Base-by-base conservation (phyloP, 1,284 basidiomycete genomes). In the Cryptococcus wingfieldii region DNA sequence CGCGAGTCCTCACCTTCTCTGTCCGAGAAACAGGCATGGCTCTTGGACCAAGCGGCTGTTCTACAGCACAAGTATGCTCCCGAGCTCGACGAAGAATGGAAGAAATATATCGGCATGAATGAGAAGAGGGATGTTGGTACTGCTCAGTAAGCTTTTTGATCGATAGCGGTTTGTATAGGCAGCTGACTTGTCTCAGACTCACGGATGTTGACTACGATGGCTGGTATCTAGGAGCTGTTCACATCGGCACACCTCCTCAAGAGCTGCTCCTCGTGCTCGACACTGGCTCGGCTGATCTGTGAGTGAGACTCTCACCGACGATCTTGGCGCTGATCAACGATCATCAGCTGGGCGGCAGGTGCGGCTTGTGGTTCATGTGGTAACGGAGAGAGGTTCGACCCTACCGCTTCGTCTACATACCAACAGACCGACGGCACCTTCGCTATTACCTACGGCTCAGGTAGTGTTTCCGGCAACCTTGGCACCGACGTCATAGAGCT, bases 361-460 rank as follows among this genome's bases (percentile, higher is more conserved):
- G 53, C 58, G 19, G 58, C 56, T 13, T 78, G 75, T 56, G 47
- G 54, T 5, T 61, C 67, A 2, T 78, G 77, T 57, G 46, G 25
- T 0, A 63, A 62, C 16, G 60, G 71, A 10, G 64, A 63, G 5
- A 60, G 56, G 27, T 78, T 69, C 56, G 58, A 70, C 38, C 38
- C 64, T 1, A 23, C 54, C 8, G 37, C 56, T 19, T 76, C 73
- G 12, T 62, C 64, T 1, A 66, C 68, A 1, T 74, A 68, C 51
- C 46, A 56, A 23, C 62, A 63, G 13, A 52, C 50, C 1, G 59
- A 60, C 25, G 57, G 56, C 1, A 39, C 80, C 0, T 96, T 96
- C 73, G 66, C 77, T 10, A 88, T 96, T 55, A 81, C 82, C 2
- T 98, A 97, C 65, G 93, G 91, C 28, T 86, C 83, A 41, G 94